phyloP scores from a whole-genome alignment of 257 asterid species.

The Przewalskia tangutica region DNA sequence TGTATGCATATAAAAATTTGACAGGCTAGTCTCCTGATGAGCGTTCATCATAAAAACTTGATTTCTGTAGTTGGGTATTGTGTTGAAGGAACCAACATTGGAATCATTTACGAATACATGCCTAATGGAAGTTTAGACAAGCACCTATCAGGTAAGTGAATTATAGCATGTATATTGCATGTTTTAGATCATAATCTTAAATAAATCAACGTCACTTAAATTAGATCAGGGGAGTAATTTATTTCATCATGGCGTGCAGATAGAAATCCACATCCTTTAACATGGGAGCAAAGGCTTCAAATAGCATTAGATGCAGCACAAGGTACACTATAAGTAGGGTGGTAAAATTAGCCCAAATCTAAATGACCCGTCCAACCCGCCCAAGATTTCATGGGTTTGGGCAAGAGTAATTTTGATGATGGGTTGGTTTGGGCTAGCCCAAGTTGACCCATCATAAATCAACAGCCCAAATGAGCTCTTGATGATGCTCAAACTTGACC shows the following conservation, averaged over 20 bases:
- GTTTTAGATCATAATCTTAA: no score
- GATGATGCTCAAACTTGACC: no score
- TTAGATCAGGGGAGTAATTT: not conserved
- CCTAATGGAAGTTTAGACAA: slow-evolving; percentile 3
- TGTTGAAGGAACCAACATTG: slow-evolving; percentile 5
- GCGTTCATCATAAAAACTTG: slow-evolving; percentile 9
- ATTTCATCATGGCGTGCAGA: not conserved
- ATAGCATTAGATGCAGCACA: slow-evolving; percentile 29
- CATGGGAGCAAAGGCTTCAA: slow-evolving; percentile 29
- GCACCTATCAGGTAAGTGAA: slow-evolving; percentile 9
- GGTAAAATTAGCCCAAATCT: no score
- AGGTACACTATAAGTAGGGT: no score
- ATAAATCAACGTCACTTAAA: not conserved
- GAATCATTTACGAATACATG: slow-evolving; percentile 12
- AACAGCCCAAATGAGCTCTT: no score
- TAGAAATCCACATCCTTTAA: slow-evolving; percentile 10
- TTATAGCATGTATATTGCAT: not conserved
- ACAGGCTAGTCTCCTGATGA: slow-evolving; percentile 9
- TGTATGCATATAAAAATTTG: not conserved
- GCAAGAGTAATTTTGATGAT: no score
- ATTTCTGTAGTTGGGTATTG: slow-evolving; percentile 14
- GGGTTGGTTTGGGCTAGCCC: no score
- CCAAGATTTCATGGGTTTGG: no score
- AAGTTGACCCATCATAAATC: no score
- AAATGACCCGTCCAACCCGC: no score